These are phyloP conservation scores for Candida nonsorbophila DNA, from an alignment of 805 yeast genomes.

Conservation along the genomic window DNA sequence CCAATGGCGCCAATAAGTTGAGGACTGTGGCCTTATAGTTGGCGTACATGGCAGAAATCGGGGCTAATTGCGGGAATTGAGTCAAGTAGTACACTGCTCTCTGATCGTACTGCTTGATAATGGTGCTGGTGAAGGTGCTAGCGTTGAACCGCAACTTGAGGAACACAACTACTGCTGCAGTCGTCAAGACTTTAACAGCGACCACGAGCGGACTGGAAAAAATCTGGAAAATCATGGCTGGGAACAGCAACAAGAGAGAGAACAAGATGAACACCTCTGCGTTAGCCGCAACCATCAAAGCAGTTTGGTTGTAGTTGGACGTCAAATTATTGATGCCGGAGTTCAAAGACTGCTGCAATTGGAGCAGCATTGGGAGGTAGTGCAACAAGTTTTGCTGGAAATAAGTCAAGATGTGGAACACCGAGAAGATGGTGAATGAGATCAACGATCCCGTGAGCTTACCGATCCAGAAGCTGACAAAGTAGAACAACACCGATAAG, in stretches of 20 bases:
- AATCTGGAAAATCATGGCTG: conserved; percentile 18
- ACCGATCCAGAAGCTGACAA: conserved; percentile 24
- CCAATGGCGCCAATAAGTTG: conserved; percentile 4
- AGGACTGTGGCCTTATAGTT: conserved; percentile 1
- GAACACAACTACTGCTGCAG: conserved; percentile 22
- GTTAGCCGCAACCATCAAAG: conserved; percentile 32
- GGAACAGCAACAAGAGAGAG: conserved; percentile 19
- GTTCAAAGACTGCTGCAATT: conserved; percentile 24
- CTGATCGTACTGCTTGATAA: conserved; percentile 43
- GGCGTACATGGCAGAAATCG: too few species aligned
- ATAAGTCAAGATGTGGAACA: conserved; percentile 33
- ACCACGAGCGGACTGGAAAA: conserved; percentile 18
- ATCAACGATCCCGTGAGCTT: conserved; percentile 34
- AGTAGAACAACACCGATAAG: conserved; percentile 25
- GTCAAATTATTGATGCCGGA: conserved; percentile 24
- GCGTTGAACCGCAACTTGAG: conserved; percentile 30
- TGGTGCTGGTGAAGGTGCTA: conserved; percentile 25
- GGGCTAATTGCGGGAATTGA: conserved; percentile 10
- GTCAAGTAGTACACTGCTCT: conserved; percentile 23
- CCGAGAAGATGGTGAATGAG: conserved; percentile 29
- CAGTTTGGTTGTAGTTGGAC: conserved; percentile 27
- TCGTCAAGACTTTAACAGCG: conserved; percentile 30
- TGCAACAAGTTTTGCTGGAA: conserved; percentile 31
- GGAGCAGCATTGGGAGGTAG: conserved; percentile 23
- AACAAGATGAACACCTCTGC: conserved; percentile 26